Conservation (phyloP, 495 filamentous ascomycete species). For the Penicillium herquei region DNA sequence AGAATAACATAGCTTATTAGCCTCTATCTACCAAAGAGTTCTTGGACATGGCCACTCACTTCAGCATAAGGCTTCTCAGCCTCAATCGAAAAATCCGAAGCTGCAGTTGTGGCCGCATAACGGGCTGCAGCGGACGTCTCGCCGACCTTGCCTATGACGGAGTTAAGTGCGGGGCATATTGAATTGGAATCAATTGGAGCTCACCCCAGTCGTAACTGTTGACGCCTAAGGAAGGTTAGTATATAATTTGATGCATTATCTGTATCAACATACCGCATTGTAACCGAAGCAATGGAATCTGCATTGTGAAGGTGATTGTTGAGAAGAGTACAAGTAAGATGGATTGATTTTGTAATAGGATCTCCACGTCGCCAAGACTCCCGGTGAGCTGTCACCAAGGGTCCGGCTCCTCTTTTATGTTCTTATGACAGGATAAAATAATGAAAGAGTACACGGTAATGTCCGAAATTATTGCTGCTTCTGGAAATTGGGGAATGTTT, state of each 20-base stretch:
- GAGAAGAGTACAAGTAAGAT: conserved; percentile 13
- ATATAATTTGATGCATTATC: neutral
- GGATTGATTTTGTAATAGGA: conserved; percentile 20
- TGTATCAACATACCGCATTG: conserved; percentile 70
- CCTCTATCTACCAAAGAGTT: neutral
- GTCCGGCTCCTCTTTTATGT: conserved; percentile 1
- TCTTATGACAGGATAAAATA: neutral
- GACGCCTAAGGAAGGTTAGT: conserved; percentile 54
- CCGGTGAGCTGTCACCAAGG: conserved; percentile 16
- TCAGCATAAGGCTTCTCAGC: conserved; percentile 82
- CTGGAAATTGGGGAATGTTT: neutral
- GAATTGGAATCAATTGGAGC: conserved; percentile 15
- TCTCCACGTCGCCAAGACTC: conserved; percentile 24
- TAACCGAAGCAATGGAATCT: conserved; percentile 82
- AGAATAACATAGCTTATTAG: conserved; percentile 2
- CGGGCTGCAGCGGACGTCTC: conserved; percentile 69
- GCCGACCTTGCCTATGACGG: conserved; percentile 64
- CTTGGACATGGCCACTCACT: conserved; percentile 37
- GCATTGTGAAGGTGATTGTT: conserved; percentile 51
- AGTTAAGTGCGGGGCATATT: conserved; percentile 26
- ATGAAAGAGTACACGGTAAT: neutral
- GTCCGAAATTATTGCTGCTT: conserved; percentile 2
- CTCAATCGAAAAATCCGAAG: conserved; percentile 69
- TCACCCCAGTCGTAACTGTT: conserved; percentile 98
- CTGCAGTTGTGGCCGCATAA: conserved; percentile 75